These are phyloP conservation scores for Botrytis fabae DNA, from an alignment of 2,329 filamentous ascomycete genomes.

Conservation along the genomic window DNA sequence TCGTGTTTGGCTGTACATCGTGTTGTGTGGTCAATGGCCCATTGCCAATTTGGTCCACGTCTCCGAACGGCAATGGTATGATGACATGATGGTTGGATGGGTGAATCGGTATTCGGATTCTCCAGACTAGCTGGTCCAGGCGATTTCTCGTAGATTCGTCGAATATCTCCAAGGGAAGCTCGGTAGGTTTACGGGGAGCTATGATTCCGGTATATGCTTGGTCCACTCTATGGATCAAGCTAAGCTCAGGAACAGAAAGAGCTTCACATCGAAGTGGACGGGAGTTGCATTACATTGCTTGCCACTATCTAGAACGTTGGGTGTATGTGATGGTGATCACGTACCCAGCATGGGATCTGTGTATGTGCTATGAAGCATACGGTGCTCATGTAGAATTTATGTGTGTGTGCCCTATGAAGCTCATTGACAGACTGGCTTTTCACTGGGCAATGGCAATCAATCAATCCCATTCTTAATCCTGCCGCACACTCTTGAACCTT, in stretches of 20 bases:
- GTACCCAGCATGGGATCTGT: not conserved
- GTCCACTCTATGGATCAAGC: not conserved
- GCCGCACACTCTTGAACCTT: not conserved
- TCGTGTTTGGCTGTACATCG: not conserved
- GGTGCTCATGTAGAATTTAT: not conserved
- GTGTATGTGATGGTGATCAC: not conserved
- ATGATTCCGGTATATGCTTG: not conserved
- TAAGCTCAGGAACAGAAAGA: not conserved
- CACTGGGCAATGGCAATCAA: not conserved
- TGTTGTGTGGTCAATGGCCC: not conserved
- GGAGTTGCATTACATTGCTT: not conserved
- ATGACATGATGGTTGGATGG: not conserved
- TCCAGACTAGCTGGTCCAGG: not conserved
- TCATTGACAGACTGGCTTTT: not conserved
- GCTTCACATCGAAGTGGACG: not conserved
- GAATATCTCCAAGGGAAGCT: not conserved
- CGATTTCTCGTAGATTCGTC: not conserved
- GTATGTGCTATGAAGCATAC: not conserved
- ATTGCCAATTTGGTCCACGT: conserved; percentile 9
- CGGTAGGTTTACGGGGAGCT: conserved; percentile 6
- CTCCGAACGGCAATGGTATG: not conserved
- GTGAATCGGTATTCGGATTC: conserved; percentile 14
- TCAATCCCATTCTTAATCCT: not conserved
- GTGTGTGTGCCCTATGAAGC: not conserved
- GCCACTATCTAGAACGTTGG: not conserved